These are phyloP conservation scores for Tuber aestivum DNA, from an alignment of 495 filamentous ascomycete species.

Conservation along the genomic window DNA sequence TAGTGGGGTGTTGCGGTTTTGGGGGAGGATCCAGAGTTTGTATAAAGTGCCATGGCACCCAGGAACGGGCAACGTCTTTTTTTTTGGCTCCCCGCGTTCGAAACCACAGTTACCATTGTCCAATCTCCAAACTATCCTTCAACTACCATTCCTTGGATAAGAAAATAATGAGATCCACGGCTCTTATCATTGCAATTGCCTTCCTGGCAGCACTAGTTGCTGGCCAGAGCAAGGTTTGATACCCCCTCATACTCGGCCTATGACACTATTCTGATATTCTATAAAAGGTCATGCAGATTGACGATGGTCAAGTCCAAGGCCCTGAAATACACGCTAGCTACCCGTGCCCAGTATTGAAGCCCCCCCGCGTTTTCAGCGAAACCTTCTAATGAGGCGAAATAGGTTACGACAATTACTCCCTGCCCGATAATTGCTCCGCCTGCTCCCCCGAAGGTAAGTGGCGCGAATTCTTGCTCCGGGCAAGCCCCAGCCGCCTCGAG, in stretches of 20 bases:
- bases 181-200: not conserved
- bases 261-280: not conserved
- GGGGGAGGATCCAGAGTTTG: not conserved
- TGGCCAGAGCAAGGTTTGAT: not conserved
- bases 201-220: not conserved
- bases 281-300: slow-evolving; percentile 12
- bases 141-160: not conserved
- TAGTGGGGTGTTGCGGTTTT: not conserved
- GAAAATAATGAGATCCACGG: not conserved
- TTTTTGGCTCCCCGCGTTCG: not conserved
- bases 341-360: not conserved
- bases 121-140: not conserved
- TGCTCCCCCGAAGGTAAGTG: not conserved
- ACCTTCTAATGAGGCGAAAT: no score
- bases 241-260: not conserved
- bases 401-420: no score
- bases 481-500: not conserved
- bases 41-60: not conserved
- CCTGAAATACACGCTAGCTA: not conserved
- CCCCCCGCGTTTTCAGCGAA: not conserved
- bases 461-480: not conserved
- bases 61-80: not conserved
- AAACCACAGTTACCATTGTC: not conserved
- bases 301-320: slow-evolving; percentile 21
- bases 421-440: not conserved